Evolutionary conservation across 257 asterid species (phyloP), one percentile per base, ranked within the genome.

Genomic region (Capsicum chinense): DNA sequence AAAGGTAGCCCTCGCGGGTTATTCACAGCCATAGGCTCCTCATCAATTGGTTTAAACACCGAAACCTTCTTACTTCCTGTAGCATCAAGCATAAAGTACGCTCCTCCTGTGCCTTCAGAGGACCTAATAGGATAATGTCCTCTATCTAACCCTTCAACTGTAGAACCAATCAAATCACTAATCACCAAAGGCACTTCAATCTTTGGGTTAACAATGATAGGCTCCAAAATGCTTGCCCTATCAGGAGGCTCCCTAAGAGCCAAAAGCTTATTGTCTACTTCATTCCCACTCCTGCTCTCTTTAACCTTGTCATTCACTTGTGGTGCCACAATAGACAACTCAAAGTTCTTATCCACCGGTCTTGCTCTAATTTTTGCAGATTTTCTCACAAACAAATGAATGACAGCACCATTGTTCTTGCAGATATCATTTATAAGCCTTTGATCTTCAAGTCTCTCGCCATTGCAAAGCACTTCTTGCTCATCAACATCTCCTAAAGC

Each of bases 81-180:
- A 59, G 88, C 64, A 86, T 95, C 94, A 83, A 87, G 84, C 97
- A 95, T 95, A 85, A 95, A 95, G 85, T 95, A 95, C 17, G 94
- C 97, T 78, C 99, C 99, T 37, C 98, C 99, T 17, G 99, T 94
- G 16, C 99, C 99, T 91, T 95, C 98, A 1, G 94, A 89, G 7
- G 98, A 90, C 86, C 93, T 91, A 64, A 90, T 81, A 3, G 98
- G 99, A 83, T 88, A 89, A 68, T 89, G 85, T 78, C 95, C 98
- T 44, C 80, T 83, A 37, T 90, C 91, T 85, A 95, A 84, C 16
- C 98, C 99, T 47, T 88, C 86, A 26, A 88, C 85, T 33, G 98
- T 92, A 59, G 90, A 83, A 79, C 87, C 83, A 85, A 94, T 89
- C 95, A 94, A 74, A 79, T 89, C 85, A 16, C 62, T 83, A 48